Conservation (phyloP, 352 stramenopile species). For the Phytophthora quininea region DNA sequence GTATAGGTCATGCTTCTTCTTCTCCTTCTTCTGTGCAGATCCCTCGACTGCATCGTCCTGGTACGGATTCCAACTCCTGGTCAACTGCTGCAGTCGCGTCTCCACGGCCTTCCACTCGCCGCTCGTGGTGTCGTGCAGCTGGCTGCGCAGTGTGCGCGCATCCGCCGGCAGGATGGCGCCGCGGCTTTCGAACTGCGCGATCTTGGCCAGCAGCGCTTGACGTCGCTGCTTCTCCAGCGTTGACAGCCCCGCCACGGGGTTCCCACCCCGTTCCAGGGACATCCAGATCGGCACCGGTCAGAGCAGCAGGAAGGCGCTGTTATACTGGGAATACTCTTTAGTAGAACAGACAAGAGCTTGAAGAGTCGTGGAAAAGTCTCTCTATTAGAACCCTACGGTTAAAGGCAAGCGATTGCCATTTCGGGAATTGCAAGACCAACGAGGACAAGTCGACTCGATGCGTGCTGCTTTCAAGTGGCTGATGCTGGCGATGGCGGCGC, state of each 20-base stretch:
- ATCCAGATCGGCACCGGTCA: no score
- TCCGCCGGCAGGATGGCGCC: slow-evolving; percentile 64
- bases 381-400: not conserved
- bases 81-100: slow-evolving; percentile 60
- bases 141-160: slow-evolving; percentile 66
- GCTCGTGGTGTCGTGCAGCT: slow-evolving; percentile 69
- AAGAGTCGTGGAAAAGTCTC: not conserved
- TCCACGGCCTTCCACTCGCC: slow-evolving; percentile 66
- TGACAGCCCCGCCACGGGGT: not conserved
- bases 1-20: slow-evolving; percentile 71
- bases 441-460: slow-evolving; percentile 14
- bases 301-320: no score
- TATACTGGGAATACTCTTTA: no score
- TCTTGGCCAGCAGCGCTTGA: slow-evolving; percentile 56
- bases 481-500: slow-evolving; percentile 3
- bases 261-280: not conserved
- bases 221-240: slow-evolving; percentile 27
- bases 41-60: slow-evolving; percentile 44
- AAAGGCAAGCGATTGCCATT: slow-evolving; percentile 6
- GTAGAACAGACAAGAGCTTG: no score
- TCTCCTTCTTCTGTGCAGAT: slow-evolving; percentile 29
- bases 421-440: slow-evolving; percentile 15
- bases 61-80: slow-evolving; percentile 78
- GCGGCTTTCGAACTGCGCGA: slow-evolving; percentile 54
- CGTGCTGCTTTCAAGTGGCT: slow-evolving; percentile 9